A percentile compares a stretch with the other conserved stretches of the same genome.
phyloP scores from a whole-genome alignment of 352 stramenopile genomes.

The Pythium scleroteichum region DNA sequence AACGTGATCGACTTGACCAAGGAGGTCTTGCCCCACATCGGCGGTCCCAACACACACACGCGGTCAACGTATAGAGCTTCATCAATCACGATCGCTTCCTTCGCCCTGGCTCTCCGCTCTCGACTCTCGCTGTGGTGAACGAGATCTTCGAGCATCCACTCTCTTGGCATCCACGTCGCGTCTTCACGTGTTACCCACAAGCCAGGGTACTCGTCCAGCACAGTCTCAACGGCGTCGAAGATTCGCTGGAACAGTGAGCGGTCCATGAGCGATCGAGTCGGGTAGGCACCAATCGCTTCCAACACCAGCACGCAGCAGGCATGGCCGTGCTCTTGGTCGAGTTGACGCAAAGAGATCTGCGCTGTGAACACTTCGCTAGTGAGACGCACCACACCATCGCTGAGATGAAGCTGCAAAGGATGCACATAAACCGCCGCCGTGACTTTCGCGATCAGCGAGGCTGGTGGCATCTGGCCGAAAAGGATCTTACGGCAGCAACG shows the following conservation, averaged over 20 bases:
- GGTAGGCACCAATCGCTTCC: background rate
- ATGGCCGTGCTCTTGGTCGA: too few species aligned
- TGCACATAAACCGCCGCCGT: too few species aligned
- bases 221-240: background rate
- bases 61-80: slow-evolving; percentile 5
- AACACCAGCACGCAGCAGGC: background rate
- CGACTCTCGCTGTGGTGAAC: background rate
- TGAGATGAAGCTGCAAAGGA: too few species aligned
- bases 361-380: too few species aligned
- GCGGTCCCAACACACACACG: slow-evolving; percentile 3
- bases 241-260: background rate
- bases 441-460: too few species aligned
- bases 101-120: background rate
- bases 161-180: slow-evolving; percentile 5
- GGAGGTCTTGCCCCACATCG: slow-evolving; percentile 6
- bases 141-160: background rate
- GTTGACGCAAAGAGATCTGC: too few species aligned
- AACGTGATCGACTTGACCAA: slow-evolving; percentile 9
- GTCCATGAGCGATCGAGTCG: background rate
- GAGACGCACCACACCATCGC: too few species aligned
- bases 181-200: background rate
- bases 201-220: slow-evolving; percentile 6
- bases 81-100: slow-evolving; percentile 1
- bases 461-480: too few species aligned
- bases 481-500: too few species aligned